Evolutionary conservation across 2,329 filamentous ascomycete genomes (phyloP).

Genomic region (Chlorencoelia australis): DNA sequence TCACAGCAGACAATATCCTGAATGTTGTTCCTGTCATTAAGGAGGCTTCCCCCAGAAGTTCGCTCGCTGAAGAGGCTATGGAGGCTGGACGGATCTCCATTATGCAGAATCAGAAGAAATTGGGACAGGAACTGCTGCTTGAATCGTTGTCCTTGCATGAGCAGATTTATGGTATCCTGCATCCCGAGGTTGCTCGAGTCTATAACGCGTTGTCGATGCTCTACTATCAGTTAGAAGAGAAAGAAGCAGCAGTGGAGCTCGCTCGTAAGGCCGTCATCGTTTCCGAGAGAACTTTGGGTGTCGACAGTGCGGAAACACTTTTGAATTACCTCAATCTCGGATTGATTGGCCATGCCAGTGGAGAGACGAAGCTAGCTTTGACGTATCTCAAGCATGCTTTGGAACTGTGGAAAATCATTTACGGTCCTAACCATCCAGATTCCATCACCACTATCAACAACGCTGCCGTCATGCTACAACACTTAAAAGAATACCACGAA

Average conservation of each 20-base stretch:
- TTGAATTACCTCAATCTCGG: slow-evolving; percentile 93
- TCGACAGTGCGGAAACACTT: slow-evolving; percentile 89
- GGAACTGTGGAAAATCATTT: slow-evolving; percentile 94
- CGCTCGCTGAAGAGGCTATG: slow-evolving; percentile 87
- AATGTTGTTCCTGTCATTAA: slow-evolving; percentile 94
- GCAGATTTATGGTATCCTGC: slow-evolving; percentile 95
- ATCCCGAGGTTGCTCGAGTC: slow-evolving; percentile 89
- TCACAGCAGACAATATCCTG: slow-evolving; percentile 74
- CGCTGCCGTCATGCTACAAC: slow-evolving; percentile 95
- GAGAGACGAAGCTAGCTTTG: slow-evolving; percentile 82
- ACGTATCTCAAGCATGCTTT: slow-evolving; percentile 86
- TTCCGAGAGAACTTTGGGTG: slow-evolving; percentile 82
- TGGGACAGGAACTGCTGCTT: slow-evolving; percentile 90
- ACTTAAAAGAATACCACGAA: slow-evolving; percentile 87
- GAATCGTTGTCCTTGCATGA: slow-evolving; percentile 94
- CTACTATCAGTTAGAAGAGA: slow-evolving; percentile 97
- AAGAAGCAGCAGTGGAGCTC: slow-evolving; percentile 87
- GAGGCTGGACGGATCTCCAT: slow-evolving; percentile 96
- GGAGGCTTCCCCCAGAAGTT: slow-evolving; percentile 83
- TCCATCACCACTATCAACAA: slow-evolving; percentile 99
- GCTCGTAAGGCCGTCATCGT: slow-evolving; percentile 96
- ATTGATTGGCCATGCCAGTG: slow-evolving; percentile 84
- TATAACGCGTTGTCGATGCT: slow-evolving; percentile 94
- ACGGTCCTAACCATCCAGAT: slow-evolving; percentile 86
- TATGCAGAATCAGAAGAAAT: slow-evolving; percentile 86